Evolutionary conservation across 768 basidiomycete genomes (phyloP), one percentile per base, ranked within the genome.

Genomic region (Candolleomyces aberdarensis): DNA sequence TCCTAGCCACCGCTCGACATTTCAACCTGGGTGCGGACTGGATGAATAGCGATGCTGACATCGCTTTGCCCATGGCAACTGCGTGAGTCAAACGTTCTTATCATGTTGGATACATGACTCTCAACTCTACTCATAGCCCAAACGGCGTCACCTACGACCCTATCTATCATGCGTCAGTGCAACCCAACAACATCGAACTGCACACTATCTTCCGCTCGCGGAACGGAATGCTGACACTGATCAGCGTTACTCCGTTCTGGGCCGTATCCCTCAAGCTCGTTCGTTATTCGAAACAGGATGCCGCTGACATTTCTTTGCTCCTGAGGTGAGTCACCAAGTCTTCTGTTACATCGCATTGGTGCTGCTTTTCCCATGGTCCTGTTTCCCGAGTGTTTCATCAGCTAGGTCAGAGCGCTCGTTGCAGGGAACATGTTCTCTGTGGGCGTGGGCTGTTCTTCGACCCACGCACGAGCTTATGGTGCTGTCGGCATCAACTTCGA

Each of bases 21-120:
- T 80, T 85, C 67, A 65, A 68, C 3, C 77, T 82, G 53, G 88
- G 89, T 22, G 73, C 75, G 58, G 88, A 90, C 69, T 91, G 89
- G 89, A 88, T 91, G 88, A 90, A 90, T 59, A 81, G 84, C 4
- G 85, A 88, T 63, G 85, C 89, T 0, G 89, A 91, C 63, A 78
- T 88, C 14, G 86, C 88, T 2, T 75, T 91, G 52, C 88, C 89
- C 15, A 81, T 86, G 80, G 82, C 84, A 19, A 70, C 73, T 61
- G 84, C 86, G 85, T 88, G 66, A 72, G 86, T 80, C 9, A 59
- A 41, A 52, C 29, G 22, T 53, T 56, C 53, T 43, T 26, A 57
- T 51, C 36, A 47, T 60, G 31, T 11, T 44, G 47, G 49, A 49
- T 26, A 41, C 49, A 15, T 32, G 19, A 26, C 17, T 39, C 22